Percentiles rank a stretch among this genome's conserved stretches.
Evolutionary conservation across 2,329 filamentous ascomycete species (phyloP).

Genomic region (Coleophoma cylindrospora): DNA sequence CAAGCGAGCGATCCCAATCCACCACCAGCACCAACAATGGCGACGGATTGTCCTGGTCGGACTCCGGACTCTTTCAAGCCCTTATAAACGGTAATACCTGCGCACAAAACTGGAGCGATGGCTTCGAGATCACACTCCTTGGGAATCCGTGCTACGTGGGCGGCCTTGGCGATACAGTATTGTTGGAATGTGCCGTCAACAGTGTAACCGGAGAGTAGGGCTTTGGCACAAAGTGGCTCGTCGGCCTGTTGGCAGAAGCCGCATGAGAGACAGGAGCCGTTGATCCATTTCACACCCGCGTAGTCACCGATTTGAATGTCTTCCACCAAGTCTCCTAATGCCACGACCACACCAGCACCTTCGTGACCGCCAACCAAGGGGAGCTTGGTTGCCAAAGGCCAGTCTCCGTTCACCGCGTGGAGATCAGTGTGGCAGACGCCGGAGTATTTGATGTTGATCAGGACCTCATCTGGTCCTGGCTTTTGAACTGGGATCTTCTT

Average conservation of each 20-base stretch:
- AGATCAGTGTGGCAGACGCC: conserved; percentile 89
- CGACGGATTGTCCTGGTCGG: conserved; percentile 70
- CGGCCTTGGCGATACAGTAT: conserved; percentile 82
- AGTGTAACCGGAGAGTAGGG: conserved; percentile 81
- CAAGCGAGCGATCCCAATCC: conserved; percentile 74
- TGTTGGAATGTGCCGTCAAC: conserved; percentile 93
- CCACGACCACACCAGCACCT: conserved; percentile 79
- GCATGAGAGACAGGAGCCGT: conserved; percentile 79
- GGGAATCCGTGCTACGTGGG: conserved; percentile 77
- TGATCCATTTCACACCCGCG: conserved; percentile 90
- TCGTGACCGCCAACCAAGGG: conserved; percentile 80
- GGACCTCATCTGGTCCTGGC: conserved; percentile 84
- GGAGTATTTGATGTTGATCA: conserved; percentile 86
- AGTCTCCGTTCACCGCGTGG: conserved; percentile 81
- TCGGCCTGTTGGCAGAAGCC: conserved; percentile 76
- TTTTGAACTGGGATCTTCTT: conserved; percentile 77
- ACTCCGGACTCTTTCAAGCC: conserved; percentile 80
- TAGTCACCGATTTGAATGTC: conserved; percentile 80
- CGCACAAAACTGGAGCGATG: conserved; percentile 76
- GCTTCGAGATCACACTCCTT: conserved; percentile 72
- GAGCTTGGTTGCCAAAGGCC: conserved; percentile 78
- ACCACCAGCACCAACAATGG: conserved; percentile 82
- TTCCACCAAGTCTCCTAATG: conserved; percentile 68
- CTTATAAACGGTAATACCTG: conserved; percentile 86
- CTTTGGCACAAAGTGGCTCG: conserved; percentile 75